A percentile compares a stretch with the other conserved stretches of the same genome.
phyloP scores from a whole-genome alignment of 2,329 filamentous ascomycete genomes.

The Setomelanomma holmii region DNA sequence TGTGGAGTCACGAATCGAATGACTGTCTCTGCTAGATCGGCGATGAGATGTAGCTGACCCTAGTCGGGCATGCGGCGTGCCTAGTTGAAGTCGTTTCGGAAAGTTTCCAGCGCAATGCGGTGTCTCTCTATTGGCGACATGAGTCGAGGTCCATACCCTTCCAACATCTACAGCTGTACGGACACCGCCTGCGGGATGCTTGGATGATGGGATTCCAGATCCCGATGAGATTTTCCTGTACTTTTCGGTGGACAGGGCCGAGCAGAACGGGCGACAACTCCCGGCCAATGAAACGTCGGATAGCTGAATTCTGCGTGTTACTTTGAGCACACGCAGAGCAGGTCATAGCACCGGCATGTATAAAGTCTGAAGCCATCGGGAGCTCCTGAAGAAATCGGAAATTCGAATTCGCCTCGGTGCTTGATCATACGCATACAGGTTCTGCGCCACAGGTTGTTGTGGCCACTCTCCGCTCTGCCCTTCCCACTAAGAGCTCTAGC shows the following conservation, averaged over 20 bases:
- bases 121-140: neutral
- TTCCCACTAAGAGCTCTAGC: neutral
- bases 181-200: neutral
- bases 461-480: neutral
- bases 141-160: neutral
- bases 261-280: neutral
- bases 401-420: neutral
- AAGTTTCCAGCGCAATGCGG: neutral
- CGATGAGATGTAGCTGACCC: neutral
- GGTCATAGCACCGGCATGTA: neutral
- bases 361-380: neutral
- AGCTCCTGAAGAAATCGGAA: neutral
- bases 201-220: neutral
- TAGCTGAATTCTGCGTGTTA: neutral
- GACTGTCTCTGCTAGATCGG: neutral
- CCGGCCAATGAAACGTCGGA: constrained; percentile 2
- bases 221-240: neutral
- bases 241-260: constrained; percentile 1
- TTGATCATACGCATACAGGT: neutral
- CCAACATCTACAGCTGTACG: neutral
- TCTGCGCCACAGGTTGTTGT: neutral
- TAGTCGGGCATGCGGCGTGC: neutral
- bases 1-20: neutral
- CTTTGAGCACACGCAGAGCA: neutral
- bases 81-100: neutral